Evolutionary conservation across 192 early-diverging fungal species (phyloP).

Genomic region (Coemansia sp.): DNA sequence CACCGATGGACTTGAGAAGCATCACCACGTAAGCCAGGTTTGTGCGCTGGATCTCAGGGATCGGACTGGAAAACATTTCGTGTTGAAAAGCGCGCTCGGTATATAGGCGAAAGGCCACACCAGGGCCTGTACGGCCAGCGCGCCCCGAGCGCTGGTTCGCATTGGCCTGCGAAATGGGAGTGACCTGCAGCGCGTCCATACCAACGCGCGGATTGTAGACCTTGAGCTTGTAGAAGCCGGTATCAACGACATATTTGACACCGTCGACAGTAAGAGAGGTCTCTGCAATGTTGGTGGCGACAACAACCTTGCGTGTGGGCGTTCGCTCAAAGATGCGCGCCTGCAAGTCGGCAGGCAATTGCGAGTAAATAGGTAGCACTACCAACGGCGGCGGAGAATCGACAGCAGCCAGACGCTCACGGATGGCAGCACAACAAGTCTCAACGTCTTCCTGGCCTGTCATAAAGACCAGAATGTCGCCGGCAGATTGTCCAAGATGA

Average conservation of each 20-base stretch:
- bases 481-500: slow-evolving; percentile 88
- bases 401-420: slow-evolving; percentile 68
- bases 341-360: slow-evolving; percentile 92
- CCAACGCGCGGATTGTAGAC: slow-evolving; percentile 95
- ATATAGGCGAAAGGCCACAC: slow-evolving; percentile 93
- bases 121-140: slow-evolving; percentile 94
- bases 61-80: slow-evolving; percentile 92
- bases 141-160: slow-evolving; percentile 95
- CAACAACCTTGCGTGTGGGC: slow-evolving; percentile 83
- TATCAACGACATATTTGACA: slow-evolving; percentile 93
- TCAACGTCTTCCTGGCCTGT: slow-evolving; percentile 99
- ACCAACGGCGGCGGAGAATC: slow-evolving; percentile 66
- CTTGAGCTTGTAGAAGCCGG: slow-evolving; percentile 95
- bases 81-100: slow-evolving; percentile 89
- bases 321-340: slow-evolving; percentile 94
- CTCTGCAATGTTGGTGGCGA: slow-evolving; percentile 99
- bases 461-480: slow-evolving; percentile 93
- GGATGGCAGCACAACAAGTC: slow-evolving; percentile 67
- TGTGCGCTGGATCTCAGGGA: slow-evolving; percentile 97
- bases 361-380: slow-evolving; percentile 92
- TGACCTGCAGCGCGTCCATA: slow-evolving; percentile 94
- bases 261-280: slow-evolving; percentile 98
- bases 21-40: slow-evolving; percentile 91
- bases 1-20: slow-evolving; percentile 92
- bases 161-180: slow-evolving; percentile 92